These are phyloP conservation scores for Colletotrichum falcatum DNA, from an alignment of 2,329 filamentous ascomycete genomes.

Conservation along the genomic window DNA sequence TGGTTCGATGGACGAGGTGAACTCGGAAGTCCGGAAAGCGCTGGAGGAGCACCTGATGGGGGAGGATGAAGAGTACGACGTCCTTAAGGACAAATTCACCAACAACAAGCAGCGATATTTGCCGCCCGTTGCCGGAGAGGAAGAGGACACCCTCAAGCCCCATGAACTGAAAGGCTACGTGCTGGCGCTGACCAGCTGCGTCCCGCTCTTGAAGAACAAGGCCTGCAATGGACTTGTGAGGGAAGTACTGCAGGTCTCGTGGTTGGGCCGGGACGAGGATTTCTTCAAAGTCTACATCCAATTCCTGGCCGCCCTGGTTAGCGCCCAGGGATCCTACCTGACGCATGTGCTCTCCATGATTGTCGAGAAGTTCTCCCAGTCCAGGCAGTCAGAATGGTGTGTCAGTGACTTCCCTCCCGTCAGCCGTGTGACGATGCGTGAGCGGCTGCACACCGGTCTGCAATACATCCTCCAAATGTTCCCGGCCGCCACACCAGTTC, in stretches of 20 bases:
- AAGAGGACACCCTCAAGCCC: constrained; percentile 60
- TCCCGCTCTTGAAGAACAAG: constrained; percentile 69
- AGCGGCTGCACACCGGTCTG: constrained; percentile 80
- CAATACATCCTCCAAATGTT: constrained; percentile 83
- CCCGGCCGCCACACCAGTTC: constrained; percentile 78
- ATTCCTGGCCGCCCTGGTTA: constrained; percentile 79
- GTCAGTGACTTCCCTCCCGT: constrained; percentile 69
- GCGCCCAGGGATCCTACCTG: constrained; percentile 84
- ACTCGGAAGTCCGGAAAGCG: constrained; percentile 65
- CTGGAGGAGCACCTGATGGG: constrained; percentile 68
- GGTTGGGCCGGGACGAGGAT: constrained; percentile 72
- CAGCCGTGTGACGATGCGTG: constrained; percentile 72
- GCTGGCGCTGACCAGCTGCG: constrained; percentile 71
- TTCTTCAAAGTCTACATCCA: constrained; percentile 77
- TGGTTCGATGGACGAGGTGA: constrained; percentile 66
- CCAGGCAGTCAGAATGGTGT: constrained; percentile 58
- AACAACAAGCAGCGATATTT: constrained; percentile 60
- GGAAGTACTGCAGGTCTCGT: constrained; percentile 70
- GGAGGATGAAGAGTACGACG: constrained; percentile 70
- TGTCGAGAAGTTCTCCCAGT: constrained; percentile 78
- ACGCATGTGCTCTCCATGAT: constrained; percentile 82
- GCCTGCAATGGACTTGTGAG: constrained; percentile 70
- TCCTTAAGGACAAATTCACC: constrained; percentile 69
- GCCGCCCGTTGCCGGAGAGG: constrained; percentile 55
- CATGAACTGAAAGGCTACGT: constrained; percentile 72